Evolutionary conservation across 73 alveolate species (phyloP).

Genomic region (Paraurostyla sp.): DNA sequence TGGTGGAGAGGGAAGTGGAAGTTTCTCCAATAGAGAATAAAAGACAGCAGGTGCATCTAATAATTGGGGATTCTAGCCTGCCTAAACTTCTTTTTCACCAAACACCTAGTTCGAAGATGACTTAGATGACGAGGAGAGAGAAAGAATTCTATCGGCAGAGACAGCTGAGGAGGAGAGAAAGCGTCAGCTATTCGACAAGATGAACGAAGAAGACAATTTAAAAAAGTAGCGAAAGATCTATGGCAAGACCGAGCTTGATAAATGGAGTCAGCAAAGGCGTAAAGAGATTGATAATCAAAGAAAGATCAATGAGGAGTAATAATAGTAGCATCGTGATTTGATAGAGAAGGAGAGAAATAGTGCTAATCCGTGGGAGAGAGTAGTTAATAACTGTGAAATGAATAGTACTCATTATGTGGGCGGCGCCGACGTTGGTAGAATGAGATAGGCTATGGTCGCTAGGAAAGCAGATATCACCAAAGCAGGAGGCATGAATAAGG

Average conservation of each 20-base stretch:
- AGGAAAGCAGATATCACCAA: slow-evolving; percentile 67
- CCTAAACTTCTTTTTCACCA: neutral
- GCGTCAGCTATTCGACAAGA: slow-evolving; percentile 28
- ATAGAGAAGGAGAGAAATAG: slow-evolving; percentile 34
- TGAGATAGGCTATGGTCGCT: slow-evolving; percentile 76
- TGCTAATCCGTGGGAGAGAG: slow-evolving; percentile 73
- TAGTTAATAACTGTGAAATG: slow-evolving; percentile 67
- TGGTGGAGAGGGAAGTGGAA: neutral
- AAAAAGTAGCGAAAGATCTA: slow-evolving; percentile 27
- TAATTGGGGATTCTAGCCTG: neutral
- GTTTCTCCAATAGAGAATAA: neutral
- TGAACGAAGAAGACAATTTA: slow-evolving; percentile 40
- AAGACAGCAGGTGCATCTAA: neutral
- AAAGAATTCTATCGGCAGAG: neutral
- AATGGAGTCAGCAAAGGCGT: slow-evolving; percentile 57
- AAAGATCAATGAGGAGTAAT: slow-evolving; percentile 63
- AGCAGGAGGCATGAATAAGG: slow-evolving; percentile 7
- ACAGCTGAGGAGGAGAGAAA: slow-evolving; percentile 45
- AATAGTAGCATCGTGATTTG: slow-evolving; percentile 28
- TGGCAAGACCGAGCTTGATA: slow-evolving; percentile 49
- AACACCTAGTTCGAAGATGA: neutral
- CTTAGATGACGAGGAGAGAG: slow-evolving; percentile 46
- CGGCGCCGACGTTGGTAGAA: slow-evolving; percentile 68
- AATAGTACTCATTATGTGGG: slow-evolving; percentile 63
- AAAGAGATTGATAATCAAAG: slow-evolving; percentile 47